Evolutionary conservation across 2,329 filamentous ascomycete genomes (phyloP).

Genomic region (Ampelomyces quisqualis): DNA sequence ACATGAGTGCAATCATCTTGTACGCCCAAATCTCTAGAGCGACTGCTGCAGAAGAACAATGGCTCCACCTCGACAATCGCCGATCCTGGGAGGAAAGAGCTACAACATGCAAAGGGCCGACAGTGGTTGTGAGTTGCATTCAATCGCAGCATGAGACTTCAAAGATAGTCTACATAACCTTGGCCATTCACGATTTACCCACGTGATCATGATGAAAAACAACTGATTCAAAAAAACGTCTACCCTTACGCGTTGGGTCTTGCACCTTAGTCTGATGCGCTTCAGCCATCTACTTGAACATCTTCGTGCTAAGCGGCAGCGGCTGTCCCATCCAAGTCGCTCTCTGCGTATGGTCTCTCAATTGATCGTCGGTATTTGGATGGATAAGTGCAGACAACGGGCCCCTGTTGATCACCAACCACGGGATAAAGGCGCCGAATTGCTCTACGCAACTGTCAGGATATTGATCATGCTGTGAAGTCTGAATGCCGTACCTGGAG

Average conservation of each 20-base stretch:
- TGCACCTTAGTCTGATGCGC: not conserved
- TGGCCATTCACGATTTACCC: not conserved
- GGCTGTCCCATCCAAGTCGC: slow-evolving; percentile 75
- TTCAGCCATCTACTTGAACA: slow-evolving; percentile 46
- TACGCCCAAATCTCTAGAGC: too few relatives aligned
- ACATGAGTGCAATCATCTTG: too few relatives aligned
- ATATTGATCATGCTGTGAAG: not conserved
- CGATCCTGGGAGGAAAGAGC: too few relatives aligned
- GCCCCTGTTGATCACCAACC: slow-evolving; percentile 79
- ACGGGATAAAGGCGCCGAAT: slow-evolving; percentile 85
- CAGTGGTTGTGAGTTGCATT: not conserved
- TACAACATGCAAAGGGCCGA: too few relatives aligned
- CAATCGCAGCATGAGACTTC: not conserved
- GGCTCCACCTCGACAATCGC: too few relatives aligned
- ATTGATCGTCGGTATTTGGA: slow-evolving; percentile 71
- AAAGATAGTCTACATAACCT: not conserved
- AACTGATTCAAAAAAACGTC: too few relatives aligned
- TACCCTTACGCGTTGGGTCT: not conserved
- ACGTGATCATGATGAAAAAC: not conserved
- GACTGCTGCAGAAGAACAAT: too few relatives aligned
- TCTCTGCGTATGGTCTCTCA: slow-evolving; percentile 64
- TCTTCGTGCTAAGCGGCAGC: slow-evolving; percentile 59
- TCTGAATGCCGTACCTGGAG: slow-evolving; percentile 51
- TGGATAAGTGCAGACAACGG: slow-evolving; percentile 78
- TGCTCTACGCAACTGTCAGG: slow-evolving; percentile 54